A percentile compares a stretch with the other conserved stretches of the same genome.
Evolutionary conservation across 495 filamentous ascomycete genomes (phyloP).

Genomic region (Aspergillus bertholletiae): DNA sequence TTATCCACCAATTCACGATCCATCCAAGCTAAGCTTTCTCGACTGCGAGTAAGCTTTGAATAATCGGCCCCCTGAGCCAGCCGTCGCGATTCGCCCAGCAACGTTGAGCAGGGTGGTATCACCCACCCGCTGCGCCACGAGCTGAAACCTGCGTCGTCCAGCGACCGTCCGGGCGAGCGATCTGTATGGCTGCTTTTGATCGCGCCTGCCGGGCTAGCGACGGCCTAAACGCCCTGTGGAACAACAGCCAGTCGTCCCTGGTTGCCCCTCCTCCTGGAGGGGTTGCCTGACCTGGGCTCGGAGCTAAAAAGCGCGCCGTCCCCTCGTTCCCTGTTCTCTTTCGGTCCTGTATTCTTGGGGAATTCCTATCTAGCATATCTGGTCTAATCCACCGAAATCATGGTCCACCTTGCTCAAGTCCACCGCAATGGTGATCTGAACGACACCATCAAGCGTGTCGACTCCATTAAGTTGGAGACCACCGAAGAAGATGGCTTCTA

Average conservation of each 20-base stretch:
- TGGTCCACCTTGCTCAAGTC: slow-evolving; percentile 38
- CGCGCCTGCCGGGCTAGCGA: not conserved
- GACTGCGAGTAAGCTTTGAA: slow-evolving; percentile 22
- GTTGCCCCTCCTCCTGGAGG: not conserved
- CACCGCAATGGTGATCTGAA: slow-evolving; percentile 29
- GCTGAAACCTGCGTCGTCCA: not conserved
- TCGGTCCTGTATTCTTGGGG: not conserved
- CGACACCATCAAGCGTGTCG: slow-evolving; percentile 19
- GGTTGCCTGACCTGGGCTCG: not conserved
- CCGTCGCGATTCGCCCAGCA: slow-evolving; percentile 10
- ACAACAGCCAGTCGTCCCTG: not conserved
- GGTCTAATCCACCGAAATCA: slow-evolving; percentile 3
- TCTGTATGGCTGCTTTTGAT: not conserved
- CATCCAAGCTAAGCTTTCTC: slow-evolving; percentile 20
- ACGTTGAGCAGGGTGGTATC: not conserved
- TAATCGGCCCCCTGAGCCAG: not conserved
- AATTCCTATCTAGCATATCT: not conserved
- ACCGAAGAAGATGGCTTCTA: slow-evolving; percentile 56
- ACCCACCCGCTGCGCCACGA: not conserved
- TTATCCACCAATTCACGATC: not conserved
- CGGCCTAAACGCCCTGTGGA: not conserved
- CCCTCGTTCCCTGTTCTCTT: not conserved
- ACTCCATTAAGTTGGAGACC: slow-evolving; percentile 30
- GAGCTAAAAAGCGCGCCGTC: not conserved
- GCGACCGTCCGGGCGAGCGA: not conserved